Evolutionary conservation across 805 yeast genomes (phyloP), one percentile per base, ranked within the genome.

Genomic region (Ogataea zsoltii): DNA sequence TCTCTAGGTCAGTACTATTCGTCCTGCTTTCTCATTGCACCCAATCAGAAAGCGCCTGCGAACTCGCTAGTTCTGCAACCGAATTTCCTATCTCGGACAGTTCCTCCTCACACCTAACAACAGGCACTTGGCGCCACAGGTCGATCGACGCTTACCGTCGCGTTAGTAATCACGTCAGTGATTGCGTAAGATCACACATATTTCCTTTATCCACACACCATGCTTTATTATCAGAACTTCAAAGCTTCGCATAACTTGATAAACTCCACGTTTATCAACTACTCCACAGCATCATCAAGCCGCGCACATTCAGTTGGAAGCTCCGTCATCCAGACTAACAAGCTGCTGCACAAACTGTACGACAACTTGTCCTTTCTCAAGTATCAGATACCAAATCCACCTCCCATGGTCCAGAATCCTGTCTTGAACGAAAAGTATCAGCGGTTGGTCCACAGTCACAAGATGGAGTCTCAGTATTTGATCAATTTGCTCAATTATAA

Each of bases 381-480:
- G 41, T 54, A 53, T 31, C 56, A 46, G 38, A 44, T 55, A n/a
- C 62, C 61, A 2, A 37, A 40, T 14, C 63, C 63, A 9, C 63
- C 63, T 10, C 37, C 52, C 14, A 13, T 44, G 36, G 45, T 29
- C 18, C 42, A 44, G 11, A 35, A 43, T 18, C 48, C 29, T 23
- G 38, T 32, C 26, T 7, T 43, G 31, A 41, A 39, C 38, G 46
- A 49, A 15, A 35, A 46, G 28, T 41, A 44, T 29, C 33, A 46
- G 11, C 41, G 41, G 10, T 44, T 61, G 5, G 53, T 58, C 12
- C 41, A 45, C 16, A 47, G 51, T 16, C 65, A 60, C 39, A 55
- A 54, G 29, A 65, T 63, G 70, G 70, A 67, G 38, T 63, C 70
- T 0, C 55, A 55, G 39, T 63, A 59, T 45, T 53, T 74, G 21